phyloP scores from a whole-genome alignment of 2,329 filamentous ascomycete species.

The Claviceps maximensis region DNA sequence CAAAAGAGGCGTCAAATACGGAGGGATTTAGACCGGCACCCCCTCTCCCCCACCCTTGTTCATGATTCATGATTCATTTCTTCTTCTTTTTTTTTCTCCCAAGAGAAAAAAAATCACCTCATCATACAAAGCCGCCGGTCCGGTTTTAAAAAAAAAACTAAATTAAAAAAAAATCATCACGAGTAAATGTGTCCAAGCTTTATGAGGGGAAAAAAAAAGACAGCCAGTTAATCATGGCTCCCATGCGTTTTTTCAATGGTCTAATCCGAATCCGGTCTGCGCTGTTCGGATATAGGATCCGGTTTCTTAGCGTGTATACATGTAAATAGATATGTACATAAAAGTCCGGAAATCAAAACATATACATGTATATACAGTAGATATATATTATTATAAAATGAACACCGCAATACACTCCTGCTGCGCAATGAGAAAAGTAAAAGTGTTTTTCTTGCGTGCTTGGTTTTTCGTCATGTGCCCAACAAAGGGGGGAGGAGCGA shows the following conservation, averaged over 20 bases:
- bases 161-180: neutral
- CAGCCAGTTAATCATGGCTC: neutral
- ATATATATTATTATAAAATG: neutral
- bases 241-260: neutral
- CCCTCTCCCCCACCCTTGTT: neutral
- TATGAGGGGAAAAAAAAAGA: neutral
- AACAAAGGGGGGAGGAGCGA: no score
- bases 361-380: neutral
- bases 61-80: no score
- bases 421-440: neutral
- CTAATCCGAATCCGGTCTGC: neutral
- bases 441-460: neutral
- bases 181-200: neutral
- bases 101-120: neutral
- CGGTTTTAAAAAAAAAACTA: neutral
- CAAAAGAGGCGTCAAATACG: constrained; percentile 49
- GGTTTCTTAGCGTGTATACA: neutral
- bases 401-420: neutral
- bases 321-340: neutral
- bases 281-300: neutral
- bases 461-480: neutral
- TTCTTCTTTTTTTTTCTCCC: no score
- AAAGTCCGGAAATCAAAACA: neutral
- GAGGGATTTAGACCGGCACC: constrained; percentile 18
- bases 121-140: neutral